Conservation (phyloP, 805 yeast species). For the Starmera amethionina region DNA sequence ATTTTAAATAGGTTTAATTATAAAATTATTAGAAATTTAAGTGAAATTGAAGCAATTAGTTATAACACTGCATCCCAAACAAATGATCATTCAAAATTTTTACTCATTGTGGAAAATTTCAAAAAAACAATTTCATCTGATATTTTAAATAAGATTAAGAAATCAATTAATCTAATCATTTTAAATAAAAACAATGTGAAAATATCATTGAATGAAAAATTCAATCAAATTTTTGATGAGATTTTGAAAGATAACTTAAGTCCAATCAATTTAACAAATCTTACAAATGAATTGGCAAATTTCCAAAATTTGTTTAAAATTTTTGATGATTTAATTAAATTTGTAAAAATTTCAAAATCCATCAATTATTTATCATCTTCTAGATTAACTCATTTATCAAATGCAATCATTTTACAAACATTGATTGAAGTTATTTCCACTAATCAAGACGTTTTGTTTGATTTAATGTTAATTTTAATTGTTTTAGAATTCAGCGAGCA, state of each 20-base stretch:
- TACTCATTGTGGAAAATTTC: constrained; percentile 29
- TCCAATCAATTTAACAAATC: constrained; percentile 23
- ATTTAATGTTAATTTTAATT: constrained; percentile 24
- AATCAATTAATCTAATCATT: constrained; percentile 27
- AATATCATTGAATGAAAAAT: constrained; percentile 22
- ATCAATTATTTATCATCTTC: constrained; percentile 8
- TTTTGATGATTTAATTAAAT: constrained; percentile 26
- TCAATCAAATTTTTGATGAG: constrained; percentile 28
- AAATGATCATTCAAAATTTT: constrained; percentile 19
- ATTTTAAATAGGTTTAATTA: constrained; percentile 26
- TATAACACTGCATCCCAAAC: constrained; percentile 22
- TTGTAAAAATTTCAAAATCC: constrained; percentile 1
- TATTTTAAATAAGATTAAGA: constrained; percentile 22
- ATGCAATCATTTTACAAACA: constrained; percentile 17
- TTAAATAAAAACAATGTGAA: constrained; percentile 24
- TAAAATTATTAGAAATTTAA: constrained; percentile 24
- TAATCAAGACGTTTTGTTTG: constrained; percentile 21
- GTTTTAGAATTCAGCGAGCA: constrained; percentile 28
- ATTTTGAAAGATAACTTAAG: constrained; percentile 32
- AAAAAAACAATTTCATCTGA: constrained; percentile 28
- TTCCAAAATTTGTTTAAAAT: constrained; percentile 26
- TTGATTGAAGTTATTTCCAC: constrained; percentile 19
- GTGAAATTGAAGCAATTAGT: constrained; percentile 24
- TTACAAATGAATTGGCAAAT: constrained; percentile 31
- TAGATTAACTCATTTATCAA: constrained; percentile 13